Conservation (phyloP, 805 yeast species). For the Candida nitratophila region DNA sequence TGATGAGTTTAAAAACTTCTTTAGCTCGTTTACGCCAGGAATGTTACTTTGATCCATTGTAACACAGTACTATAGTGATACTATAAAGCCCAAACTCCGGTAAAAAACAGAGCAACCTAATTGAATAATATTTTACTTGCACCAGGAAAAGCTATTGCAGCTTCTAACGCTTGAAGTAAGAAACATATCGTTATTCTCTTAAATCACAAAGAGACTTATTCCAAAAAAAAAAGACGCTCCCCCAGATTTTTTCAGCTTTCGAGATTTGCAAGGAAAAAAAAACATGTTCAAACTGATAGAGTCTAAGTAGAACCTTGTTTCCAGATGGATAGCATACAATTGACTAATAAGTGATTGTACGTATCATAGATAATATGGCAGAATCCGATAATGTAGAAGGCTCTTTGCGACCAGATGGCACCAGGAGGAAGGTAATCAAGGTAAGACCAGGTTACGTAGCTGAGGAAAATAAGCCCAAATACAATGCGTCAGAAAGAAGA, state of each 20-base stretch:
- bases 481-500: constrained; percentile 9
- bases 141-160: background rate
- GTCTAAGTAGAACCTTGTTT: too few relatives aligned
- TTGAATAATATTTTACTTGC: too few relatives aligned
- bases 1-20: background rate
- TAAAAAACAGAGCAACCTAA: too few relatives aligned
- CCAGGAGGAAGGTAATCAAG: constrained; percentile 14
- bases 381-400: constrained; percentile 11
- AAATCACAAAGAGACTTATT: background rate
- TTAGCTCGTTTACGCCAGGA: background rate
- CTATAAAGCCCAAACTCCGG: too few relatives aligned
- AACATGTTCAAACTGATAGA: too few relatives aligned
- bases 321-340: background rate
- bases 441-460: constrained; percentile 18
- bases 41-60: background rate
- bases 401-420: constrained; percentile 17
- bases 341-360: too few relatives aligned
- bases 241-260: too few relatives aligned
- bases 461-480: constrained; percentile 13
- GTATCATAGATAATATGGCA: background rate
- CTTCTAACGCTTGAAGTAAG: too few relatives aligned
- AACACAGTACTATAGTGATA: too few relatives aligned
- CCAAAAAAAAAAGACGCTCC: too few relatives aligned
- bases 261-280: too few relatives aligned
- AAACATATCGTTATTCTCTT: too few relatives aligned